These are phyloP conservation scores for Exidia glandulosa DNA, from an alignment of 768 basidiomycete genomes.

Conservation along the genomic window DNA sequence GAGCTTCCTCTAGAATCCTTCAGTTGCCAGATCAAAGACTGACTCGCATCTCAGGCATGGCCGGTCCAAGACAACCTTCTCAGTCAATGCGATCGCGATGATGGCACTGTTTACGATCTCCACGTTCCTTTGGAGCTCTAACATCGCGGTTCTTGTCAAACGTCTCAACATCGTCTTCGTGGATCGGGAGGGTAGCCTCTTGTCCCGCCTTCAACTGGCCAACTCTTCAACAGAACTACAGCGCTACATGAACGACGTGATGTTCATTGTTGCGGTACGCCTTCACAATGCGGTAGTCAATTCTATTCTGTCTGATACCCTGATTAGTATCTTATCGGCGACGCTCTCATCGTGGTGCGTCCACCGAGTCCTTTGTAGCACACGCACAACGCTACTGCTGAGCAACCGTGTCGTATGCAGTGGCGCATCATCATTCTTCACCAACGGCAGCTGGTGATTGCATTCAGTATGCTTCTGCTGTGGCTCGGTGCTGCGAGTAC, in stretches of 20 bases:
- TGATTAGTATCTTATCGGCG: not conserved
- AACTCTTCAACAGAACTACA: not conserved
- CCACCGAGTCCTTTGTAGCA: not conserved
- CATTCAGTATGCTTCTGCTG: not conserved
- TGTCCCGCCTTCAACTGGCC: not conserved
- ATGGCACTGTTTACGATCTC: too few relatives aligned
- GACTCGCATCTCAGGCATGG: too few relatives aligned
- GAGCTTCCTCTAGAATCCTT: too few relatives aligned
- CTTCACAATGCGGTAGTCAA: not conserved
- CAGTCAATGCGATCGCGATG: too few relatives aligned
- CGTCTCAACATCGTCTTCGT: not conserved
- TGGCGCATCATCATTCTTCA: not conserved
- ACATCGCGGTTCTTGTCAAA: too few relatives aligned
- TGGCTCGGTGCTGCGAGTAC: too few relatives aligned
- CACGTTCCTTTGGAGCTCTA: too few relatives aligned
- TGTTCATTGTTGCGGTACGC: not conserved
- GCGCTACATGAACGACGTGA: not conserved
- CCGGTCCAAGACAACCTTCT: too few relatives aligned
- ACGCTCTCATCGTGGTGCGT: not conserved
- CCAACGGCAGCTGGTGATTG: not conserved
- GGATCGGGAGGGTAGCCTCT: not conserved
- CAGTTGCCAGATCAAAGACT: too few relatives aligned
- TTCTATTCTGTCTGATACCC: not conserved
- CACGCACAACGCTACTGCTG: not conserved
- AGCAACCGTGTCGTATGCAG: not conserved